These are phyloP conservation scores for Naganishia liquefaciens DNA, from an alignment of 1,284 basidiomycete species.

Conservation along the genomic window DNA sequence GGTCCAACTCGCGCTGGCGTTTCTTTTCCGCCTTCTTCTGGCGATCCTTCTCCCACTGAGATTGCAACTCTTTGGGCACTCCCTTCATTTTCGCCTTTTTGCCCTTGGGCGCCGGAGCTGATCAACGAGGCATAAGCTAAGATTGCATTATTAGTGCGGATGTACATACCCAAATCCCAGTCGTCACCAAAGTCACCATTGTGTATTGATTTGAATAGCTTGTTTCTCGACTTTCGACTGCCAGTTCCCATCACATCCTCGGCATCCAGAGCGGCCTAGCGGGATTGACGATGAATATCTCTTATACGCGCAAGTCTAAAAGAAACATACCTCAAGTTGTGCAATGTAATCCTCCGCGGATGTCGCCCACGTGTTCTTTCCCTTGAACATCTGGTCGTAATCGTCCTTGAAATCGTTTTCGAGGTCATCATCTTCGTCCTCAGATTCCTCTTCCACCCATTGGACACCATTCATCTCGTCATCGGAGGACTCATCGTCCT, in stretches of 20 bases:
- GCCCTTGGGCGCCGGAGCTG: conserved; percentile 43
- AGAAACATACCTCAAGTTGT: conserved; percentile 61
- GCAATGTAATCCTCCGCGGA: conserved; percentile 66
- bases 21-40: conserved; percentile 77
- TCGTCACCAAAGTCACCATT: conserved; percentile 63
- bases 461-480: conserved; percentile 35
- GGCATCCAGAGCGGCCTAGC: conserved; percentile 46
- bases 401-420: conserved; percentile 35
- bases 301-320: background rate
- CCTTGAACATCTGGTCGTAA: conserved; percentile 44
- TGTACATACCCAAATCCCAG: conserved; percentile 43
- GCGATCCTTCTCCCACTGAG: conserved; percentile 78
- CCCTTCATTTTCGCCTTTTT: conserved; percentile 62
- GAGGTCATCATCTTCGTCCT: conserved; percentile 26
- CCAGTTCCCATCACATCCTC: conserved; percentile 53
- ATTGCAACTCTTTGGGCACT: conserved; percentile 65
- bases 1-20: conserved; percentile 60
- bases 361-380: conserved; percentile 60
- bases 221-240: conserved; percentile 60
- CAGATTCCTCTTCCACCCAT: conserved; percentile 31
- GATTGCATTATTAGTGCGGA: conserved; percentile 23
- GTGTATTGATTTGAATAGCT: conserved; percentile 65
- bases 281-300: background rate
- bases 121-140: conserved; percentile 39
- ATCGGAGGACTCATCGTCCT: conserved; percentile 36